Base-by-base conservation (phyloP, 805 yeast species). In the Yamadazyma insecticola region DNA sequence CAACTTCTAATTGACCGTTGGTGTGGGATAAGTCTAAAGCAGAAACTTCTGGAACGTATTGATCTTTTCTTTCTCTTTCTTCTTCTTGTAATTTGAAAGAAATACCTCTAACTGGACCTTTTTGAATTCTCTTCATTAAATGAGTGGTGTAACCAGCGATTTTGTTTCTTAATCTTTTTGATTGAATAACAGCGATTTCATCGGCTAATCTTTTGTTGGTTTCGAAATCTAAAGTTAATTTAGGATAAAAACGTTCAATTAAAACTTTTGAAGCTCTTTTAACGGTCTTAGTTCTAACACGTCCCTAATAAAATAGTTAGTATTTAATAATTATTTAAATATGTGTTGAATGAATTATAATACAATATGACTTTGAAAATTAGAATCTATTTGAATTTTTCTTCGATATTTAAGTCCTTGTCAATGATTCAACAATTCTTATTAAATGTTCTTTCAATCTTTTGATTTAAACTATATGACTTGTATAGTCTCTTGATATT, bases 91-190 rank as follows among this genome's bases (percentile, higher is more conserved):
- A 86, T 75, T 94, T 94, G 96, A 92, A 92, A 60, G 99, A 92
- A 59, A 92, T 94, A 78, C 99, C 99, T 82, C 97, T 89, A 61
- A 92, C 99, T 78, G 99, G 99, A 70, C 99, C 99, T 81, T 90
- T 92, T 77, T 94, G 97, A 67, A 92, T 92, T 80, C 99, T 89
- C 81, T 87, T 92, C 98, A 92, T 94, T 73, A 92, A 82, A 75
- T 92, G 99, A 65, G 98, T 92, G 74, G 98, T 92, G 96, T 90
- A 92, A 72, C 99, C 99, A 70, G 99, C 98, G 63, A 92, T 94
- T 87, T 92, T 92, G 92, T 92, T 92, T 81, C 99, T 92, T 73
- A 92, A 84, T 77, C 99, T 87, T 84, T 92, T 92, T 63, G 98
- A 87, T 73, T 90, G 97, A 67, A 92, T 94, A 71, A 85, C 89